phyloP scores from a whole-genome alignment of 768 basidiomycete genomes.

The Kwoniella dejecticola region DNA sequence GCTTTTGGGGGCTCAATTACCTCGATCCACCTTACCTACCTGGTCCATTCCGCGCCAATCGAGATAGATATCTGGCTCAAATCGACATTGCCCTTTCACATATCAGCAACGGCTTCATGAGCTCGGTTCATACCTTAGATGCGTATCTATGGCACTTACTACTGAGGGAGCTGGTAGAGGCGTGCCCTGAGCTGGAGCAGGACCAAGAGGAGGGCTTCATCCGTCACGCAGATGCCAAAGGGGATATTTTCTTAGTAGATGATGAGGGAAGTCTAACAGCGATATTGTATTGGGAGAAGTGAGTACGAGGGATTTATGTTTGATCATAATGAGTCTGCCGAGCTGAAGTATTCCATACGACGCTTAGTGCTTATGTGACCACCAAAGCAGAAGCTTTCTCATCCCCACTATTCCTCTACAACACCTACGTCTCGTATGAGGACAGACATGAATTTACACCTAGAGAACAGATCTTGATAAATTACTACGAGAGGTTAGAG shows the following conservation, averaged over 20 bases:
- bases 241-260: constrained; percentile 45
- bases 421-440: neutral
- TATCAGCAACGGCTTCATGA: constrained; percentile 1
- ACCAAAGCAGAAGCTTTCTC: constrained; percentile 24
- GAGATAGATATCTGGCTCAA: constrained; percentile 16
- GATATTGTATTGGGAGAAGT: constrained; percentile 53
- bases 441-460: neutral
- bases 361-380: constrained; percentile 16
- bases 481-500: constrained; percentile 5
- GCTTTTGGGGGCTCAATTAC: neutral
- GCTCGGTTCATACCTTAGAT: neutral
- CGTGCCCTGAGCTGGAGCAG: neutral
- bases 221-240: constrained; percentile 37
- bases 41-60: constrained; percentile 18
- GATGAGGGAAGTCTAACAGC: constrained; percentile 31
- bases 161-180: constrained; percentile 7
- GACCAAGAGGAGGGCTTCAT: constrained; percentile 22
- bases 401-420: neutral
- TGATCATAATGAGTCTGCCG: too few species aligned
- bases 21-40: constrained; percentile 12
- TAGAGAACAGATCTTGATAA: constrained; percentile 5
- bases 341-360: too few species aligned
- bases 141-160: constrained; percentile 12
- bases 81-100: constrained; percentile 6
- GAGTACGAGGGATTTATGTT: neutral